Evolutionary conservation across 768 basidiomycete species (phyloP).

Genomic region (Xerocomellus amylosporus): DNA sequence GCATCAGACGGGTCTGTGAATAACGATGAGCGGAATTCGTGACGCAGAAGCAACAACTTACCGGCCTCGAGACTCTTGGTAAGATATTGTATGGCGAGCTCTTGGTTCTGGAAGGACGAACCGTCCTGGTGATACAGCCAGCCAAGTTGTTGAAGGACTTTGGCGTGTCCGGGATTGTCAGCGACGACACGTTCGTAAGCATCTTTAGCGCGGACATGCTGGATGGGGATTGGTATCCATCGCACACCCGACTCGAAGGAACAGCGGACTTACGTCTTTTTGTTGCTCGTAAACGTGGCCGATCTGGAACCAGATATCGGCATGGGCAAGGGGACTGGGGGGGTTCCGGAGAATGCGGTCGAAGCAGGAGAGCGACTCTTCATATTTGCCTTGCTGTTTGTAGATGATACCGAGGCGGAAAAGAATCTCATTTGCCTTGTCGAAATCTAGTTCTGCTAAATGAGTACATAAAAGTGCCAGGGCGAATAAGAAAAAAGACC

Average conservation of each 20-base stretch:
- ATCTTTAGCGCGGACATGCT: constrained; percentile 89
- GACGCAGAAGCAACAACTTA: constrained; percentile 35
- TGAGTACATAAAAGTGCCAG: constrained; percentile 25
- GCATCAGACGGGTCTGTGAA: constrained; percentile 86
- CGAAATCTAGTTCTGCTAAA: constrained; percentile 66
- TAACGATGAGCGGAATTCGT: background rate
- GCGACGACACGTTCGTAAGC: constrained; percentile 94
- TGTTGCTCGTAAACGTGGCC: constrained; percentile 98
- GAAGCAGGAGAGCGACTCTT: constrained; percentile 87
- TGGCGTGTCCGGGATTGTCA: constrained; percentile 92
- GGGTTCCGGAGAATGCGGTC: constrained; percentile 95
- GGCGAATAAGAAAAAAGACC: constrained; percentile 17
- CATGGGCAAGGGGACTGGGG: constrained; percentile 91
- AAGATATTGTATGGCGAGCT: constrained; percentile 88
- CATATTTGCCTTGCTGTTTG: constrained; percentile 96
- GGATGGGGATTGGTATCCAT: constrained; percentile 15
- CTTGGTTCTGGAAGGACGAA: constrained; percentile 93
- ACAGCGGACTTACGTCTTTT: constrained; percentile 68
- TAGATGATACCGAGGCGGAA: constrained; percentile 99
- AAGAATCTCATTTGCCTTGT: constrained; percentile 97
- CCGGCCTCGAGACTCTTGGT: constrained; percentile 96
- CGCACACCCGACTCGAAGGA: background rate
- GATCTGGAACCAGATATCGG: constrained; percentile 99
- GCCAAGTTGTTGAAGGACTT: constrained; percentile 96
- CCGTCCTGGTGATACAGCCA: constrained; percentile 97